A percentile compares a stretch with the other conserved stretches of the same genome.
Evolutionary conservation across 1,139 yeast species (phyloP).

Genomic region (Tardiomyces depauwii): DNA sequence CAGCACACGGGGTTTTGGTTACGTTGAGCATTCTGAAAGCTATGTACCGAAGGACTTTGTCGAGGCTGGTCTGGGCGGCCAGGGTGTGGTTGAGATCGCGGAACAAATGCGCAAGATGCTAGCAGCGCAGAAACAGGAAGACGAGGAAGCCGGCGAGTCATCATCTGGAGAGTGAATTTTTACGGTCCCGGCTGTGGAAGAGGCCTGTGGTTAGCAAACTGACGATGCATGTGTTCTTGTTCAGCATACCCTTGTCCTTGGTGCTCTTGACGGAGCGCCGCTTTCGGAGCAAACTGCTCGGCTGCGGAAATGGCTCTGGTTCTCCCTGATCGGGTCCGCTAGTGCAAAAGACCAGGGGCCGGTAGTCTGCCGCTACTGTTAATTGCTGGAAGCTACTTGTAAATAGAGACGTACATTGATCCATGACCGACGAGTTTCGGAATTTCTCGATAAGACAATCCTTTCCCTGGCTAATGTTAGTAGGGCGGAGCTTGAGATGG

Average conservation of each 20-base stretch:
- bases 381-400: too few species aligned
- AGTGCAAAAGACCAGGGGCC: constrained; percentile 29
- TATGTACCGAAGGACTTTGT: constrained; percentile 87
- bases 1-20: constrained; percentile 50
- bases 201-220: too few species aligned
- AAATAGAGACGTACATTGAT: constrained; percentile 15
- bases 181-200: too few species aligned
- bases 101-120: not conserved
- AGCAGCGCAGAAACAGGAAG: not conserved
- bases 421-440: constrained; percentile 39
- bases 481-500: too few species aligned
- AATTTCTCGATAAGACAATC: constrained; percentile 35
- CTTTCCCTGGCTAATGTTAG: constrained; percentile 28
- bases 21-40: constrained; percentile 77
- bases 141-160: too few species aligned
- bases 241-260: too few species aligned
- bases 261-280: too few species aligned
- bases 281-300: constrained; percentile 8
- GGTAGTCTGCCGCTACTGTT: constrained; percentile 9
- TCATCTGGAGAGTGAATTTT: too few species aligned
- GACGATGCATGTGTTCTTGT: too few species aligned
- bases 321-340: constrained; percentile 9
- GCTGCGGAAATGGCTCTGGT: constrained; percentile 9
- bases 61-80: constrained; percentile 60
- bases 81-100: constrained; percentile 44